Evolutionary conservation across 495 filamentous ascomycete genomes (phyloP), one percentile per base, ranked within the genome.

Genomic region (Rostrohypoxylon terebratum): DNA sequence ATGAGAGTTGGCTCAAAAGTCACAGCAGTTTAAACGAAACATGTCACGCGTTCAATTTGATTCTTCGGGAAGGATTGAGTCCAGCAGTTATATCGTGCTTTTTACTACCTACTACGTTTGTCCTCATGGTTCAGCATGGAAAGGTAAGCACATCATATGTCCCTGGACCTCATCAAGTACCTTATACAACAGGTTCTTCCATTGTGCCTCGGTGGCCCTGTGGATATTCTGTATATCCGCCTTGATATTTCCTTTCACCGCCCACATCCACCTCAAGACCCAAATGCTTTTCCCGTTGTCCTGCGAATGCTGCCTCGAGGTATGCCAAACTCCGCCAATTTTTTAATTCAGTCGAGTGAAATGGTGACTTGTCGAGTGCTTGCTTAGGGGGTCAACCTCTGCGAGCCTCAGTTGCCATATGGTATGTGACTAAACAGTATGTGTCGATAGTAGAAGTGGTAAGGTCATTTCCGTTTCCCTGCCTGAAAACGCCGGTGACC

Each of bases 401-500:
- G n/a, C 14, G 16, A 57, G 28, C n/a, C n/a, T 45, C 23, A n/a
- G 14, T 60, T 34, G 25, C 25, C 25, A 16, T 20, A 16, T 54
- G 23, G 11, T 66, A 53, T 47, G 25, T 58, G 57, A 62, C 28
- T 66, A 60, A 66, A 59, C 59, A 50, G 68, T 68, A 75, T 69
- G 57, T 71, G 44, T 71, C 57, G 40, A 59, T 45, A 54, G 55
- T 70, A 69, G 36, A 70, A 67, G 47, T 34, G 20, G 40, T 28
- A 62, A 59, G 45, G 48, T 63, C 28, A 59, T 73, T 59, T 66
- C 57, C 68, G 14, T 64, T 54, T 60, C 68, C 61, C 55, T 45
- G 55, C 66, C 67, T 51, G 51, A 25, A 59, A 68, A 73, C 69
- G 74, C 74, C 66, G 18, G 69, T 72, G 69, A 71, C 63, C 72